Evolutionary conservation across 2,329 filamentous ascomycete genomes (phyloP).

Genomic region (Epichloe aotearoae): DNA sequence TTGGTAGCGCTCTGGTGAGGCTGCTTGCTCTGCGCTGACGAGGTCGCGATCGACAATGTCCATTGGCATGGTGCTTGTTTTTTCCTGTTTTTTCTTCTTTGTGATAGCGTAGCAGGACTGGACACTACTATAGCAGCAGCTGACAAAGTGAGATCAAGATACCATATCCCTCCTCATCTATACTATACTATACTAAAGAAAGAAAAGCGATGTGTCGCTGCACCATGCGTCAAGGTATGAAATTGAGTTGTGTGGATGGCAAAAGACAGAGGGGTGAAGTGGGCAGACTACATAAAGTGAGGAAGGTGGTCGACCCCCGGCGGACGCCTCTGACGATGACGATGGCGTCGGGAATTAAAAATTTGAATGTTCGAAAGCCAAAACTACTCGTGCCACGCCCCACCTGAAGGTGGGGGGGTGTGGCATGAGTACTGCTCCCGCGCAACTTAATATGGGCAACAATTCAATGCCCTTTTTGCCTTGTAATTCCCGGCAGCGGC

Average conservation of each 20-base stretch:
- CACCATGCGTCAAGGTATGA: too few species aligned
- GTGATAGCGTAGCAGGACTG: neutral
- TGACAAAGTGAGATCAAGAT: too few species aligned
- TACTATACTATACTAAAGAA: neutral
- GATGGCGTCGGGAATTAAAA: neutral
- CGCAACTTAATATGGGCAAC: too few species aligned
- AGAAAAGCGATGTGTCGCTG: too few species aligned
- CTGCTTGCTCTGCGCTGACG: conserved; percentile 40
- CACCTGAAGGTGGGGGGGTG: too few species aligned
- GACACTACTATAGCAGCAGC: too few species aligned
- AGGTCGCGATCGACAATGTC: conserved; percentile 43
- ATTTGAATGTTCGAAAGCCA: too few species aligned
- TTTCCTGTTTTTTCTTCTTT: neutral
- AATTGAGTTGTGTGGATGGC: neutral
- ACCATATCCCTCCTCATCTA: too few species aligned
- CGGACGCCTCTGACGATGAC: neutral
- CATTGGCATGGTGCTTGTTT: conserved; percentile 23
- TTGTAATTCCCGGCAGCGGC: too few species aligned
- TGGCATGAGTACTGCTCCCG: too few species aligned
- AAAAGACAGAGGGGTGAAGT: neutral
- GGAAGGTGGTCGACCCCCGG: neutral
- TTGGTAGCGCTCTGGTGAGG: conserved; percentile 28
- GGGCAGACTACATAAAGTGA: neutral
- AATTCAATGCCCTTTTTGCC: too few species aligned
- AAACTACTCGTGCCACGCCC: too few species aligned